Evolutionary conservation across 2,329 filamentous ascomycete species (phyloP).

Genomic region (Talaromyces sp.): DNA sequence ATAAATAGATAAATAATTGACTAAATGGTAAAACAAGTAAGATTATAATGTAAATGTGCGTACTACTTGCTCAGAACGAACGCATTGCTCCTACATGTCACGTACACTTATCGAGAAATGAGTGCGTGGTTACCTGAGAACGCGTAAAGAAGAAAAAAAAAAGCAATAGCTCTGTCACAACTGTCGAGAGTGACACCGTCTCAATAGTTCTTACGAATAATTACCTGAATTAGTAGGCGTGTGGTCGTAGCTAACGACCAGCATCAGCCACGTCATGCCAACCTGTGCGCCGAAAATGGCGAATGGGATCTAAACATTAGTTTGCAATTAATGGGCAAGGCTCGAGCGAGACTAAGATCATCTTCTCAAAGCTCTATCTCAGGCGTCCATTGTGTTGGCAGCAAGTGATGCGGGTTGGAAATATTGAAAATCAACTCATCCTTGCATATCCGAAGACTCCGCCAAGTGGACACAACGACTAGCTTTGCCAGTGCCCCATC

Average conservation of each 20-base stretch:
- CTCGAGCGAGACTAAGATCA: neutral
- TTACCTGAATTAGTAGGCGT: neutral
- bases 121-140: neutral
- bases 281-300: neutral
- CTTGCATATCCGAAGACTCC: neutral
- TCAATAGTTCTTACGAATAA: neutral
- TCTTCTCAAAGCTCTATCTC: neutral
- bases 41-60: neutral
- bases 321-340: neutral
- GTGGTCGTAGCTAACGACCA: neutral
- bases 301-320: neutral
- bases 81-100: neutral
- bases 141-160: neutral
- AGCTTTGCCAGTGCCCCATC: neutral
- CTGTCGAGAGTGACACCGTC: neutral
- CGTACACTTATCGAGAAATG: neutral
- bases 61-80: neutral
- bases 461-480: neutral
- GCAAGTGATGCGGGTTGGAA: neutral
- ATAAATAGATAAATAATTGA: too few species aligned
- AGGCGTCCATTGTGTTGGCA: neutral
- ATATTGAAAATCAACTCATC: neutral
- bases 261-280: neutral
- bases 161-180: neutral
- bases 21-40: neutral